phyloP scores from a whole-genome alignment of 768 basidiomycete genomes.

The Panaeolus papilionaceus region DNA sequence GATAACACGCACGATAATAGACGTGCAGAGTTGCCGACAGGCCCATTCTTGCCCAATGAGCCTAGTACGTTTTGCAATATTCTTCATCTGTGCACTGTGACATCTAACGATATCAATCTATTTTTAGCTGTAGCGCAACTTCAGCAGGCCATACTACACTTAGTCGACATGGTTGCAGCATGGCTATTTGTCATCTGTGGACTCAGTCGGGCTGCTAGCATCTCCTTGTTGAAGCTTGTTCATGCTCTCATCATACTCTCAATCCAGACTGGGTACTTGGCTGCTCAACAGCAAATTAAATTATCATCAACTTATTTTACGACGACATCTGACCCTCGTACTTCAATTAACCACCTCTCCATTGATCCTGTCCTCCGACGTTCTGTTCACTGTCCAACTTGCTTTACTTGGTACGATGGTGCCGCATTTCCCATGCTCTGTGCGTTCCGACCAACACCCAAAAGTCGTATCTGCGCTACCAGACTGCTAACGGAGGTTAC shows the following conservation, averaged over 20 bases:
- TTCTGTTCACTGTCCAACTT: constrained; percentile 28
- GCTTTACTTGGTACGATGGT: constrained; percentile 19
- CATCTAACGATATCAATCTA: background rate
- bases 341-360: constrained; percentile 19
- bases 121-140: background rate
- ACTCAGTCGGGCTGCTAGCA: constrained; percentile 26
- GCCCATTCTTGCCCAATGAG: too few relatives aligned
- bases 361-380: constrained; percentile 27
- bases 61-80: too few relatives aligned
- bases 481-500: constrained; percentile 18
- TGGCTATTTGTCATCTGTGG: constrained; percentile 27
- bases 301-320: constrained; percentile 17
- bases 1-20: too few relatives aligned
- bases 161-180: constrained; percentile 1
- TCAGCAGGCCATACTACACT: background rate
- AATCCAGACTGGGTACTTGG: constrained; percentile 3
- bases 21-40: too few relatives aligned
- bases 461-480: constrained; percentile 22
- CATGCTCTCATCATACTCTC: constrained; percentile 7
- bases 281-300: background rate
- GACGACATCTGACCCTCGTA: constrained; percentile 22
- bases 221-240: constrained; percentile 19
- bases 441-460: constrained; percentile 17
- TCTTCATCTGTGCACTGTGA: too few relatives aligned
- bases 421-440: constrained; percentile 20